Evolutionary conservation across 768 basidiomycete genomes (phyloP), one percentile per base, ranked within the genome.

Genomic region (Amanita phalloides): DNA sequence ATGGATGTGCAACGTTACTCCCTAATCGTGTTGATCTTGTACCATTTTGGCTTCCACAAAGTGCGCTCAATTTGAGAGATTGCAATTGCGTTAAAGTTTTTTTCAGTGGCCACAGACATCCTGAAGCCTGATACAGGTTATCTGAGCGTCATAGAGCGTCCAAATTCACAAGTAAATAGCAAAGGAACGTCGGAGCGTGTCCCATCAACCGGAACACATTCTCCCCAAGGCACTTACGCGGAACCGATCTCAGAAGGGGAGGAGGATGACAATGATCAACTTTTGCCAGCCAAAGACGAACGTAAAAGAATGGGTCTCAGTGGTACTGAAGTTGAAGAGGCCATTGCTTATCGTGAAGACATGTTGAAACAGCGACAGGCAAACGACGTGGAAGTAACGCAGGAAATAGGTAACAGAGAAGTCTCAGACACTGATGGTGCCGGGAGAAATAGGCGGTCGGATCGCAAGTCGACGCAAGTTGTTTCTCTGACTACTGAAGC

Each of bases 11-110:
- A 2, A 93, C 92, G 1, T 74, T 98, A 0, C 68, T 98, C 8
- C 93, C 94, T 17, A 80, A 89, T 60, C 86, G 95, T 33, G 94
- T 97, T 42, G 89, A 97, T 61, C 77, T 99, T 21, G 88, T 99
- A 33, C 96, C 96, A 5, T 99, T 97, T 75, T 99, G 96, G 96
- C 78, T 94, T 5, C 94, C 94, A 4, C 94, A 98, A 64, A 96
- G 88, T 90, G 64, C 37, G 77, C 58, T 14, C 9, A 8, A 50
- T 38, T 35, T 28, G 1, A 48, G 20, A 30, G 45, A 32, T 44
- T 10, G 33, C 21, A 28, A 28, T 41, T 13, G 1, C 43, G 54
- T 28, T 25, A 35, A 28, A 14, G 33, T 42, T 42, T 45, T 48
- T 32, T 39, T 11, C 53, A 90, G 88, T 97, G 94, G 94, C 96